Evolutionary conservation across 805 yeast genomes (phyloP), one percentile per base, ranked within the genome.

Genomic region (Kockiozyma suomiensis): DNA sequence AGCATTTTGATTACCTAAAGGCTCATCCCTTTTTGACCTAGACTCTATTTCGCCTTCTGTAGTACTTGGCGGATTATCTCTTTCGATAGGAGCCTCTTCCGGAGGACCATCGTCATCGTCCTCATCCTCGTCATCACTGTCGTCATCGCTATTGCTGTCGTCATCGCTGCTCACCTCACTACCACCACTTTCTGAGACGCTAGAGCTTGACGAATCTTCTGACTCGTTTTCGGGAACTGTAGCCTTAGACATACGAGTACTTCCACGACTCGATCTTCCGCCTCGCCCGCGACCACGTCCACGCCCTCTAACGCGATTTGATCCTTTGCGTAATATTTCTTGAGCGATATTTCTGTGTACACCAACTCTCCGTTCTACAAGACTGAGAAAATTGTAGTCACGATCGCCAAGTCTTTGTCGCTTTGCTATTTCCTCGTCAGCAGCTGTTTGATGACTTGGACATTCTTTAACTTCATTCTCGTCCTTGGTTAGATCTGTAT

Each of bases 341-440:
- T 46, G 58, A 2, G 62, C 60, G 8, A 55, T 41, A 28, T 62
- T 62, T 26, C 56, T 41, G 26, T 55, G 58, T 19, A 62, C 66
- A 15, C 64, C 64, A 19, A 62, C 40, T 43, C 64, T 33, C 17
- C 66, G 35, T 40, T 61, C 66, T n/a, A 62, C 6, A 12, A 57
- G 50, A 46, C 59, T 62, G 23, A 62, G 50, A 47, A 62, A 62
- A 33, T 62, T 62, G 35, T 62, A 62, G 47, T 62, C 66, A 2
- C 66, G 56, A 32, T 62, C 58, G 13, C 59, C 53, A n/a, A 62
- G 25, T 37, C 40, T 23, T 46, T 51, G 64, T 28, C 60, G 37
- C 12, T 53, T 61, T 15, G 35, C 45, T 2, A 17, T 42, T n/a
- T 58, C 58, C 7, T 38, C 45, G 6, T 19, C 51, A 23, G 33